These are phyloP conservation scores for rapeseed (Brassica napus) DNA, from an alignment of 345 rosid genomes.

Conservation along the genomic window DNA sequence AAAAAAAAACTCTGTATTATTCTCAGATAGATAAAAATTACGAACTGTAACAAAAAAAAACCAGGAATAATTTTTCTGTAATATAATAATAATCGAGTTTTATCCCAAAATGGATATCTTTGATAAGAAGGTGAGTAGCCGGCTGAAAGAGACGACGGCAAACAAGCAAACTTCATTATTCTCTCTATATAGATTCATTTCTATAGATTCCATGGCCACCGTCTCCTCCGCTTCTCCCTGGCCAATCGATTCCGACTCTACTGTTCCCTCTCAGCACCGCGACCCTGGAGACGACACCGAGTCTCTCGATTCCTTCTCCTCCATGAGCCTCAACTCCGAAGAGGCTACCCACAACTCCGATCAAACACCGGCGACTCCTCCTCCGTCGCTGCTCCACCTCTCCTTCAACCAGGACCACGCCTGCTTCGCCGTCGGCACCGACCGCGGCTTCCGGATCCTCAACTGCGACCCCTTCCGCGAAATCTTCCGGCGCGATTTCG, in stretches of 20 bases:
- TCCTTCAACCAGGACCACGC: slow-evolving; percentile 1
- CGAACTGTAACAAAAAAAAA: neutral
- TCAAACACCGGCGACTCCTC: neutral
- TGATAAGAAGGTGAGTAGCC: neutral
- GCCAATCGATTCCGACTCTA: neutral
- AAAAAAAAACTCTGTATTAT: neutral
- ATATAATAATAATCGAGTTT: neutral
- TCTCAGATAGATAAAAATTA: neutral
- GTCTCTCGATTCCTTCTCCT: neutral
- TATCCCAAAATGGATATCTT: neutral
- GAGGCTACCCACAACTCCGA: neutral
- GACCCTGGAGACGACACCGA: neutral
- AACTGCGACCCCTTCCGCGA: neutral
- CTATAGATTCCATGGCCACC: neutral
- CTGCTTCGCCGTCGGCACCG: neutral
- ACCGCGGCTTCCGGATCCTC: neutral
- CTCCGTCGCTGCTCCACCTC: neutral
- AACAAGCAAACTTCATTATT: neutral
- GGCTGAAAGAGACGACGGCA: neutral
- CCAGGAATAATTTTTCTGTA: neutral
- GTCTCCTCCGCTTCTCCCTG: neutral
- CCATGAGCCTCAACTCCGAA: neutral
- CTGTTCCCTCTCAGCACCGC: neutral
- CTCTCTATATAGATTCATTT: neutral
- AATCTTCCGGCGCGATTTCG: neutral